Percentiles rank a stretch among this genome's conserved stretches.
These are phyloP conservation scores for Aaosphaeria pasadenensis DNA, from an alignment of 2,329 filamentous ascomycete genomes.

Conservation along the genomic window DNA sequence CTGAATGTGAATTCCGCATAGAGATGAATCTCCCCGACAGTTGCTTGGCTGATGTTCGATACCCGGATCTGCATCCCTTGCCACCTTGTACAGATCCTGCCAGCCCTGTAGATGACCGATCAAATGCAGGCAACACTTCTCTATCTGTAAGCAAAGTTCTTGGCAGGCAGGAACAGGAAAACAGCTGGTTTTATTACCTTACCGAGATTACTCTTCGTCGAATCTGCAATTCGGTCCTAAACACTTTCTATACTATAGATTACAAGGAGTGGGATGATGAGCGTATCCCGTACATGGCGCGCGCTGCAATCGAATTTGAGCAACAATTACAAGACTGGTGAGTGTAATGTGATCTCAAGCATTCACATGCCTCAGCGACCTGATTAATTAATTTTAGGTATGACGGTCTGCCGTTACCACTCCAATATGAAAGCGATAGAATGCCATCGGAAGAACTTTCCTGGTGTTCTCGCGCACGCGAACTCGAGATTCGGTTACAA, in stretches of 20 bases:
- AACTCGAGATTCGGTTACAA: constrained; percentile 13
- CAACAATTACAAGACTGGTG: constrained; percentile 8
- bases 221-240: constrained; percentile 11
- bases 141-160: neutral
- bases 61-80: constrained; percentile 28
- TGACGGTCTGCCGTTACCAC: constrained; percentile 1
- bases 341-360: too few relatives aligned
- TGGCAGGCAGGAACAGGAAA: neutral
- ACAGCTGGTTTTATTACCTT: constrained; percentile 28
- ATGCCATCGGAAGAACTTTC: constrained; percentile 13
- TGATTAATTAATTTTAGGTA: too few relatives aligned
- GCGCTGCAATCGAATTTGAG: constrained; percentile 7
- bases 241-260: constrained; percentile 10
- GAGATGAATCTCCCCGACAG: constrained; percentile 13
- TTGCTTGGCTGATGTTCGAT: constrained; percentile 19
- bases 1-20: constrained; percentile 20
- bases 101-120: neutral
- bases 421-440: neutral
- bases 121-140: neutral
- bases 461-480: constrained; percentile 10
- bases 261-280: constrained; percentile 14
- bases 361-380: neutral
- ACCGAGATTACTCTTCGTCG: constrained; percentile 26
- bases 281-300: constrained; percentile 2
- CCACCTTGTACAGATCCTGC: constrained; percentile 10